phyloP scores from a whole-genome alignment of 257 asterid species.

The Voacanga thouarsii region DNA sequence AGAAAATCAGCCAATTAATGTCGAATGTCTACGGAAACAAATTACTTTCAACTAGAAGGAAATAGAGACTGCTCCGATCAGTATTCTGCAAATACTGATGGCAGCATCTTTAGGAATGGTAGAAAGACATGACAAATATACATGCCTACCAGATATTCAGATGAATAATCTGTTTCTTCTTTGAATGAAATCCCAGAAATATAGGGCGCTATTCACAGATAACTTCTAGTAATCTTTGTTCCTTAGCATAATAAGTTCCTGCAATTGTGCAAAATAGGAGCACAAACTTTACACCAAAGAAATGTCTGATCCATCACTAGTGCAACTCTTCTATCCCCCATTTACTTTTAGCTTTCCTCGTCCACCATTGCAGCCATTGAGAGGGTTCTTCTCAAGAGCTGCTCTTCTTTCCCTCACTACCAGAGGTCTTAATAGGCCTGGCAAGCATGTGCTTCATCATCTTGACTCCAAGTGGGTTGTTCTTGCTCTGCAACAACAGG shows the following conservation, averaged over 20 bases:
- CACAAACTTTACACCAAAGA: not conserved
- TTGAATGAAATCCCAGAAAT: not conserved
- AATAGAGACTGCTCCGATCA: not conserved
- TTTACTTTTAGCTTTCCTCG: not conserved
- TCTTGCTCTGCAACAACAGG: slow-evolving; percentile 47
- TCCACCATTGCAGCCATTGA: slow-evolving; percentile 16
- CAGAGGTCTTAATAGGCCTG: slow-evolving; percentile 41
- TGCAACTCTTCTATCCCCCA: not conserved
- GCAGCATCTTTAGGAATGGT: not conserved
- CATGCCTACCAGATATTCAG: not conserved
- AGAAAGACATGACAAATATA: not conserved
- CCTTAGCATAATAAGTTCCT: not conserved
- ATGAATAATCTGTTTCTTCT: not conserved
- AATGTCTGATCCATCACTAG: not conserved
- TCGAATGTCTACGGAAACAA: not conserved
- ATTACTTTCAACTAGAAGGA: not conserved
- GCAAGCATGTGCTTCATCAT: slow-evolving; percentile 61
- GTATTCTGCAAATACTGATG: not conserved
- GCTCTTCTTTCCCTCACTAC: slow-evolving; percentile 31
- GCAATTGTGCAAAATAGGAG: not conserved
- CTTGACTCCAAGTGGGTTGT: slow-evolving; percentile 70
- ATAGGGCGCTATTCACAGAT: not conserved
- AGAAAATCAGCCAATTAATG: not conserved
- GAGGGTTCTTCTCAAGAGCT: slow-evolving; percentile 27
- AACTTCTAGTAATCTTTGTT: not conserved